Percentiles rank a stretch among this genome's conserved stretches.
Conservation (phyloP, 2,329 filamentous ascomycete genomes). For the Trichophyton rubrum region DNA sequence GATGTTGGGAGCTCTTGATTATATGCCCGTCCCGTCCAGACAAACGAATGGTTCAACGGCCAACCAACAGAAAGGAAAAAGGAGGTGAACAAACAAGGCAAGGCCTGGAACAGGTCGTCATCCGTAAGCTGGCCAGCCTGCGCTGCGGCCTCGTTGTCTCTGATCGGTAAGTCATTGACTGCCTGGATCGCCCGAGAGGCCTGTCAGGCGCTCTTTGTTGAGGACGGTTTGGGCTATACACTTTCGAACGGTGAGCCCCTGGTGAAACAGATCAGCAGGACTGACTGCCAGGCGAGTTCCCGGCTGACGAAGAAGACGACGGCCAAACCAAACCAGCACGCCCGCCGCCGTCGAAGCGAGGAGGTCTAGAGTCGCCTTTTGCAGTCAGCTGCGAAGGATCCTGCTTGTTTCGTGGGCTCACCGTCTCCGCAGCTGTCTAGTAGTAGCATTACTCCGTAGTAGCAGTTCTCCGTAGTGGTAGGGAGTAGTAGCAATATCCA, state of each 20-base stretch:
- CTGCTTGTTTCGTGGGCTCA: neutral
- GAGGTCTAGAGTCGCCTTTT: neutral
- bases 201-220: neutral
- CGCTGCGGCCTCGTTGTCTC: neutral
- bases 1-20: neutral
- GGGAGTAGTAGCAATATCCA: too few species aligned
- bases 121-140: neutral
- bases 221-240: neutral
- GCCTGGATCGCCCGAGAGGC: neutral
- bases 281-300: neutral
- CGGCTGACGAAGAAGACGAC: neutral
- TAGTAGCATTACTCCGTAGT: neutral
- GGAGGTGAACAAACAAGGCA: neutral
- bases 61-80: neutral
- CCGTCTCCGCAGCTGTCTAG: neutral
- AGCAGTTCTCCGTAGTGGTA: too few species aligned
- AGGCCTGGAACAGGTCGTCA: neutral
- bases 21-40: neutral
- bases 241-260: neutral
- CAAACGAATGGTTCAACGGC: neutral
- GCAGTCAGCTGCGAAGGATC: neutral
- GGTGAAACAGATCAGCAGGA: neutral
- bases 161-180: neutral
- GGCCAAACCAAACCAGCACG: too few species aligned
- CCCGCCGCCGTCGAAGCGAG: neutral